phyloP scores from a whole-genome alignment of 2,329 filamentous ascomycete genomes.

The Xylariomycetidae sp. region DNA sequence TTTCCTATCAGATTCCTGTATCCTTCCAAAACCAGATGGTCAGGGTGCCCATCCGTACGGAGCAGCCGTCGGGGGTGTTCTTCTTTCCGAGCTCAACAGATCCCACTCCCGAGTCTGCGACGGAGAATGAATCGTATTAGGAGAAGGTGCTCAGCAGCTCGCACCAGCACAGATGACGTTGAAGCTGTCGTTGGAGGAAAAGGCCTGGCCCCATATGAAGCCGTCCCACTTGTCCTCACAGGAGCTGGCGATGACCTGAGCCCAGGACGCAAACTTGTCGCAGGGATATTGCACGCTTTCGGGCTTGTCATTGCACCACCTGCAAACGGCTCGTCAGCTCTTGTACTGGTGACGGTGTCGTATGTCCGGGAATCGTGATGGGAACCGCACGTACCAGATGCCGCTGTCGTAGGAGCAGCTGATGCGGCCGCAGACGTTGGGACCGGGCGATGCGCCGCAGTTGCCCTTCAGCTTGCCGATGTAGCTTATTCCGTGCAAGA shows the following conservation, averaged over 20 bases:
- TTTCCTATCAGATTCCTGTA: too few relatives aligned
- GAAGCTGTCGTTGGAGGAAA: background rate
- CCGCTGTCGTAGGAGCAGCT: conserved; percentile 1
- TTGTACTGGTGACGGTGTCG: background rate
- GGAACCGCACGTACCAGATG: background rate
- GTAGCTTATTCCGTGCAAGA: background rate
- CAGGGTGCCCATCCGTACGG: too few relatives aligned
- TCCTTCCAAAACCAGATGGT: too few relatives aligned
- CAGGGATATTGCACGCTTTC: background rate
- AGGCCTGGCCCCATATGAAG: background rate
- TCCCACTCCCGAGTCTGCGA: too few relatives aligned
- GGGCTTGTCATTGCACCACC: background rate
- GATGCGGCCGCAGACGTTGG: background rate
- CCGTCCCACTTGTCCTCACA: background rate
- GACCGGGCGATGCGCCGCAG: background rate
- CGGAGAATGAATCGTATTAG: too few relatives aligned
- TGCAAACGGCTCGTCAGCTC: background rate
- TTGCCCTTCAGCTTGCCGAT: background rate
- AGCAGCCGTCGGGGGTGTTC: too few relatives aligned
- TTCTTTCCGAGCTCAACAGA: too few relatives aligned
- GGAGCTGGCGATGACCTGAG: background rate
- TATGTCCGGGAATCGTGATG: background rate
- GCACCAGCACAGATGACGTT: too few relatives aligned
- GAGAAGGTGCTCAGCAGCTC: too few relatives aligned
- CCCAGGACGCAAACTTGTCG: background rate